Evolutionary conservation across 139 green algal species (phyloP).

Genomic region (Chlamydomonas sphaeroides): DNA sequence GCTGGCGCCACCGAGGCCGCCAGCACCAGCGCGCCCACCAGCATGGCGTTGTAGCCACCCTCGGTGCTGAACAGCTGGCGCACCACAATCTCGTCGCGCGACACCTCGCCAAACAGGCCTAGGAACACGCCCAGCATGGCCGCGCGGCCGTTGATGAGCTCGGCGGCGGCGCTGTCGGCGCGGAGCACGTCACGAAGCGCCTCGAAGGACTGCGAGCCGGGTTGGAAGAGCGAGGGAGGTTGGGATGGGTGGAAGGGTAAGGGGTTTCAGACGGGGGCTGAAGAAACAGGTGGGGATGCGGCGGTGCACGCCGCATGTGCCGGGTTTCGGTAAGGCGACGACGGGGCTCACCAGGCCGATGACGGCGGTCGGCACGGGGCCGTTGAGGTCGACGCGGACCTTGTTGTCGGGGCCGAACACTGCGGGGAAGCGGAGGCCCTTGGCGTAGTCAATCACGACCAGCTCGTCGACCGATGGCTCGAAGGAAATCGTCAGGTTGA

Average conservation of each 20-base stretch:
- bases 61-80: slow-evolving; percentile 37
- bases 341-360: too few relatives aligned
- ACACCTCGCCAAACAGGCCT: slow-evolving; percentile 15
- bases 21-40: slow-evolving; percentile 28
- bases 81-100: slow-evolving; percentile 19
- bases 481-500: slow-evolving; percentile 22
- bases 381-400: slow-evolving; percentile 16
- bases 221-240: too few relatives aligned
- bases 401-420: slow-evolving; percentile 37
- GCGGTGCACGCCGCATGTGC: too few relatives aligned
- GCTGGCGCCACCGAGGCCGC: slow-evolving; percentile 26
- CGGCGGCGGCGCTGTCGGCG: slow-evolving; percentile 24
- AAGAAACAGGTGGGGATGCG: too few relatives aligned
- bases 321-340: too few relatives aligned
- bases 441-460: slow-evolving; percentile 35
- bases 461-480: slow-evolving; percentile 19
- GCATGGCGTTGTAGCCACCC: slow-evolving; percentile 24
- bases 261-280: too few relatives aligned
- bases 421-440: slow-evolving; percentile 32
- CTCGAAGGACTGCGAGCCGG: slow-evolving; percentile 16
- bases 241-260: too few relatives aligned
- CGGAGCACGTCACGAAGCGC: slow-evolving; percentile 19
- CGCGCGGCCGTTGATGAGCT: slow-evolving; percentile 34
- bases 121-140: slow-evolving; percentile 35
- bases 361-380: slow-evolving; percentile 6